phyloP scores from a whole-genome alignment of 2,329 filamentous ascomycete species.

The Fusarium irregulare region DNA sequence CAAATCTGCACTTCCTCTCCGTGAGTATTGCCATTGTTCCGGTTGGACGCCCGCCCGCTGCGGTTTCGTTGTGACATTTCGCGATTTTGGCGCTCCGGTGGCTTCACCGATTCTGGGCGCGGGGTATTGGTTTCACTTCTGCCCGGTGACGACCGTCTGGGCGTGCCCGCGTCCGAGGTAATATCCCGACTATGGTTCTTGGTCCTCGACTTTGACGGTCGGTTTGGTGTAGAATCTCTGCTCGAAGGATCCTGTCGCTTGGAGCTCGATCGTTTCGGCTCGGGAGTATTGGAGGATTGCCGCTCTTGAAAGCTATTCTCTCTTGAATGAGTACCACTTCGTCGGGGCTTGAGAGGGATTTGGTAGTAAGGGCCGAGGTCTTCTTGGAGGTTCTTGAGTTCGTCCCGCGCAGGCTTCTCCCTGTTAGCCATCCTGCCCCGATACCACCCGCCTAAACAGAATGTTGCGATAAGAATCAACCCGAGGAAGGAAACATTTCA shows the following conservation, averaged over 20 bases:
- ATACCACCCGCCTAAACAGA: constrained; percentile 47
- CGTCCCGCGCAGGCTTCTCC: constrained; percentile 49
- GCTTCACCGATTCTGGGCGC: constrained; percentile 40
- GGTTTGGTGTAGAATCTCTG: constrained; percentile 44
- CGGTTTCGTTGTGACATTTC: constrained; percentile 59
- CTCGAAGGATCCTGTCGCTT: constrained; percentile 45
- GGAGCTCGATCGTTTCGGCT: constrained; percentile 40
- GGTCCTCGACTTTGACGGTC: constrained; percentile 38
- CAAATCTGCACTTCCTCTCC: constrained; percentile 59
- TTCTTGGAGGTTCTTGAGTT: constrained; percentile 51
- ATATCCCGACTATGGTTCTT: constrained; percentile 34
- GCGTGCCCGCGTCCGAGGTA: constrained; percentile 39
- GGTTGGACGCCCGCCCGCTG: constrained; percentile 58
- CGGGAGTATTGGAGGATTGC: constrained; percentile 41
- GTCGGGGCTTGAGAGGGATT: constrained; percentile 41
- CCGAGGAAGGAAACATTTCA: constrained; percentile 39
- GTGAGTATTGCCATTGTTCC: constrained; percentile 57
- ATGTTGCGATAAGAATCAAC: constrained; percentile 49
- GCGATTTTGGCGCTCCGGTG: constrained; percentile 35
- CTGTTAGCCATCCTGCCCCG: constrained; percentile 51
- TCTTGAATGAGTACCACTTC: constrained; percentile 42
- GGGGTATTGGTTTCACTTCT: constrained; percentile 41
- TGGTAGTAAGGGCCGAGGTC: constrained; percentile 52
- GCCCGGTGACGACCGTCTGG: constrained; percentile 41
- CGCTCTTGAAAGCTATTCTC: constrained; percentile 42